Evolutionary conservation across 192 early-diverging fungal species (phyloP), one percentile per base, ranked within the genome.

Genomic region (Umbelopsis sp.): DNA sequence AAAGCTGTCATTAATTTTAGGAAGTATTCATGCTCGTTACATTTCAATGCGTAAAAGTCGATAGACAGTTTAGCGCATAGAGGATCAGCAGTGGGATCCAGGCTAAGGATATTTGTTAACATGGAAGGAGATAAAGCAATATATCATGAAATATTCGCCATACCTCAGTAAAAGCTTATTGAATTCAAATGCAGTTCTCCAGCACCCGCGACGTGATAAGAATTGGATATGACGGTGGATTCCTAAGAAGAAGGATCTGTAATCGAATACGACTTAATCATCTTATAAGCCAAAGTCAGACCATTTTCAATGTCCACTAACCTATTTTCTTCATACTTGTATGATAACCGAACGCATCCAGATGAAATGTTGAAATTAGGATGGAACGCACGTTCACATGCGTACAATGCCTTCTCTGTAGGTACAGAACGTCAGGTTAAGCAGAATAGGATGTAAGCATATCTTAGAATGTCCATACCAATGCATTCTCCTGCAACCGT

Each of bases 181-280:
- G 59, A 95, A 91, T 80, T 97, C 96, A 72, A 96, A 91, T 22
- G 92, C 89, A 24, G 96, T 98, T 44, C 94, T 79, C 96, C 96
- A 98, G 79, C 95, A 96, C 16, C 96, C 95, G 56, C 92, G 84
- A n/a, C 95, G 84, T 25, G 90, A 85, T 72, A 96, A 73, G 73
- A 91, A 95, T 76, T 91, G 89, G 59, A 96, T 89, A 44, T 98
- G 95, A 14, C 93, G 83, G 72, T 91, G 93, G 26, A 98, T 68
- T 0, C 92, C 94, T 69, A 96, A 62, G 70, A 91, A 94, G 74
- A 96, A 88, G 11, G 90, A 62, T 69, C 86, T 85, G 50, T 56
- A 16, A 68, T 31, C 8, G 36, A 47, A 22, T 14, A 31, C 25
- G 2, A 9, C 3, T 66, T 51, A 43, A 31, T 38, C 10, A 12